These are phyloP conservation scores for Hanseniaspora hatyaiensis DNA, from an alignment of 805 yeast genomes.

Conservation along the genomic window DNA sequence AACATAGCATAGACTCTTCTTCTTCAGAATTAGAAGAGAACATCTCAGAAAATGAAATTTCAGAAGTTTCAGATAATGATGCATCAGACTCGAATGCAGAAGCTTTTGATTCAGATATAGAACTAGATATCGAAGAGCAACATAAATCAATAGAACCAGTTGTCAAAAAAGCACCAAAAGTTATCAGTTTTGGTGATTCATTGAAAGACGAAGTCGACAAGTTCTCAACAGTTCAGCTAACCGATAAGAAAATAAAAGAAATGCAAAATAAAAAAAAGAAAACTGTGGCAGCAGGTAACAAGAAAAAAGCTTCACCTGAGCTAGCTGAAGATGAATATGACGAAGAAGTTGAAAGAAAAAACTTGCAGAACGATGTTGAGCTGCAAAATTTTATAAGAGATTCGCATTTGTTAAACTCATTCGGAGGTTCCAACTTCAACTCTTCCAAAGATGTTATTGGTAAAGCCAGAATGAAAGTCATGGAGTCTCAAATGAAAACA, in stretches of 20 bases:
- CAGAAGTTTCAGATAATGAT: constrained; percentile 15
- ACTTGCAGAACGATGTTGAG: constrained; percentile 59
- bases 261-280: constrained; percentile 51
- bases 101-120: constrained; percentile 16
- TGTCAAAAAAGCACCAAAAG: constrained; percentile 17
- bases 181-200: constrained; percentile 27
- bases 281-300: constrained; percentile 1
- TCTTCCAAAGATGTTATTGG: constrained; percentile 37
- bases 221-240: constrained; percentile 36
- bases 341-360: constrained; percentile 36
- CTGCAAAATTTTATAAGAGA: constrained; percentile 58
- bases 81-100: constrained; percentile 22
- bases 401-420: constrained; percentile 49
- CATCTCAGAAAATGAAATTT: constrained; percentile 1
- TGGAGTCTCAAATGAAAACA: constrained; percentile 45
- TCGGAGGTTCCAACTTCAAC: constrained; percentile 22
- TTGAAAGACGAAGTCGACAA: constrained; percentile 28
- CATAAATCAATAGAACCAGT: constrained; percentile 3
- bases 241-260: constrained; percentile 26
- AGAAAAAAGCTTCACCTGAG: constrained; percentile 24
- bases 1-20: too few species aligned
- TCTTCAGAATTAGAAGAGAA: neutral
- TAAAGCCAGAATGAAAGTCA: constrained; percentile 52
- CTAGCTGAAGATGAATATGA: constrained; percentile 24
- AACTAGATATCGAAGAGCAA: constrained; percentile 20